Percentiles rank a stretch among this genome's conserved stretches.
Evolutionary conservation across 23 red algal species (phyloP).

Genomic region (Gracilaria domingensis): DNA sequence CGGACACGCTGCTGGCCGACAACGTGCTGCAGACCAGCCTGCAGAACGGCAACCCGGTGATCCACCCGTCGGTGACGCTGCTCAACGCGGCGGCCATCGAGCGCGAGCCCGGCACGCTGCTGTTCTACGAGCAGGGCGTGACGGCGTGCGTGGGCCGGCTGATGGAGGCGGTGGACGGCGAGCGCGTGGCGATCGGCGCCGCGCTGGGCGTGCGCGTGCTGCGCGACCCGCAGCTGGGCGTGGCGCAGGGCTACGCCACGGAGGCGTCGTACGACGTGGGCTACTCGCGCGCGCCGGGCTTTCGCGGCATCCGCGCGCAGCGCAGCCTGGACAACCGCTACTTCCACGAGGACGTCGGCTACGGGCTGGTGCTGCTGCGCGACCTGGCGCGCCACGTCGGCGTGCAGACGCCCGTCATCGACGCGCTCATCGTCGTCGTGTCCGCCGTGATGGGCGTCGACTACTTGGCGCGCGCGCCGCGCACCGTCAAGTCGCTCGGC

Average conservation of each 20-base stretch:
- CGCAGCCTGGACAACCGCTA: conserved; percentile 41
- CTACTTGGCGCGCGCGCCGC: not conserved
- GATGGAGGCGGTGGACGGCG: conserved; percentile 16
- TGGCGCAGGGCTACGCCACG: conserved; percentile 10
- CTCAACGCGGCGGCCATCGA: conserved; percentile 19
- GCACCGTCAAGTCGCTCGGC: conserved; percentile 15
- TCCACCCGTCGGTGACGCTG: conserved; percentile 20
- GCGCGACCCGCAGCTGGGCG: not conserved
- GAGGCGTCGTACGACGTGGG: not conserved
- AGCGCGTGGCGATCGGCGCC: conserved; percentile 1
- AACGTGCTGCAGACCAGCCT: conserved; percentile 19
- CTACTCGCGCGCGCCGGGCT: conserved; percentile 7
- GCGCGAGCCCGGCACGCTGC: not conserved
- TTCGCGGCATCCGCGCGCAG: conserved; percentile 25
- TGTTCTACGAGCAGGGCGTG: conserved; percentile 41
- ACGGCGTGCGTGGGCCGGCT: not conserved
- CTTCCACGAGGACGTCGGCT: conserved; percentile 31
- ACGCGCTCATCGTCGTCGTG: not conserved
- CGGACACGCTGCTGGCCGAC: not conserved
- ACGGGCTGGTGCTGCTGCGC: conserved; percentile 17
- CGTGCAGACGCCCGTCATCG: conserved; percentile 6
- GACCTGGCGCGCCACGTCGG: conserved; percentile 5
- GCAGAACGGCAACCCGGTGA: conserved; percentile 36
- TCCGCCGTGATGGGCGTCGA: conserved; percentile 10
- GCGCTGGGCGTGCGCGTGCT: conserved; percentile 1